These are phyloP conservation scores for Eimeria praecox DNA, from an alignment of 169 alveolate genomes.

Conservation along the genomic window DNA sequence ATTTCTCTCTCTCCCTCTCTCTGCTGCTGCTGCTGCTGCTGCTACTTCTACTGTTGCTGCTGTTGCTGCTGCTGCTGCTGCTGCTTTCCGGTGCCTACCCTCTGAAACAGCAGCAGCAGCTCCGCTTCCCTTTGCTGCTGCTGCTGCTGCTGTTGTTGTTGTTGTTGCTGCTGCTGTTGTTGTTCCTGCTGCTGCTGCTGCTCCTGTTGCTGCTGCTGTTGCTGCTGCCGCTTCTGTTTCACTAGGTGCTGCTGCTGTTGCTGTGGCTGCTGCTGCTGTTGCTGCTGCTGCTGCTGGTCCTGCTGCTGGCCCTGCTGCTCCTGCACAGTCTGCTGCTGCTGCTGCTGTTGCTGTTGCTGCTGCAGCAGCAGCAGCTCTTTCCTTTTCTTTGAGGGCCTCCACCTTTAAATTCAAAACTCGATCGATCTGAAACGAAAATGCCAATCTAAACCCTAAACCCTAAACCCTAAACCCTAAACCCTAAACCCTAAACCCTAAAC, in stretches of 20 bases:
- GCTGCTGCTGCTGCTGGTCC: background rate
- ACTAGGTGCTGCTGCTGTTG: background rate
- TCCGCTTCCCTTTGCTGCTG: slow-evolving; percentile 11
- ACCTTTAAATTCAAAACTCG: background rate
- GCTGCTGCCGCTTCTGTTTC: slow-evolving; percentile 2
- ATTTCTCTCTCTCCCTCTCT: too few relatives aligned
- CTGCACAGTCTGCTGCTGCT: background rate
- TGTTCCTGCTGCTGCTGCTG: background rate
- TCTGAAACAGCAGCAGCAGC: background rate
- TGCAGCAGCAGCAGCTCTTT: slow-evolving; percentile 5
- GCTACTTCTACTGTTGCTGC: background rate
- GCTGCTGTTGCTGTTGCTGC: slow-evolving; percentile 13
- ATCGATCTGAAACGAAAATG: background rate
- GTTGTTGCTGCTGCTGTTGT: background rate
- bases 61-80: slow-evolving; percentile 27
- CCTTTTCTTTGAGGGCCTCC: background rate
- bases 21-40: background rate
- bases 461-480: slow-evolving; percentile 28
- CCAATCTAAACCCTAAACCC: slow-evolving; percentile 28
- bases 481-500: slow-evolving; percentile 26
- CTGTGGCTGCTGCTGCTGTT: background rate
- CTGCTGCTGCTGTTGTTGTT: background rate
- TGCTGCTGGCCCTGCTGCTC: background rate
- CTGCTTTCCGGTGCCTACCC: background rate
- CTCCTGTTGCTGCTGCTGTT: background rate